These are phyloP conservation scores for Tolypocladium album DNA, from an alignment of 2,329 filamentous ascomycete species.

Conservation along the genomic window DNA sequence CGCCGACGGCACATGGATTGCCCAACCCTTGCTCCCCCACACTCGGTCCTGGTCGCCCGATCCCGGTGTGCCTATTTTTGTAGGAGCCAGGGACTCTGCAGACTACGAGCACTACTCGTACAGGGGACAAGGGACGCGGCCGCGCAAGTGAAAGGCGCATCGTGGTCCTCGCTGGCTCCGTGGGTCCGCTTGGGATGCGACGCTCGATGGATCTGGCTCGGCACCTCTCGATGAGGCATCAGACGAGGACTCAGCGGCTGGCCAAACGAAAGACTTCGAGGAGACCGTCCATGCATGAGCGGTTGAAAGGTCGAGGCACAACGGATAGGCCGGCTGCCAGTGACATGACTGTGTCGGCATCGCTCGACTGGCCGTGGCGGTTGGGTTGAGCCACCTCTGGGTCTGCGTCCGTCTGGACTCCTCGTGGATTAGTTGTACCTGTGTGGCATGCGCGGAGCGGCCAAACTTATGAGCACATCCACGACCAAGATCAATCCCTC, in stretches of 20 bases:
- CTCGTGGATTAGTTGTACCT: too few relatives aligned
- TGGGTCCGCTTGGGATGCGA: not conserved
- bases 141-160: not conserved
- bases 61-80: not conserved
- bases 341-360: not conserved
- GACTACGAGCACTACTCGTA: not conserved
- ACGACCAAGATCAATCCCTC: not conserved
- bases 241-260: not conserved
- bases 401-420: not conserved
- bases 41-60: not conserved
- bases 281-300: not conserved
- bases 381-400: not conserved
- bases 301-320: not conserved
- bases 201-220: not conserved
- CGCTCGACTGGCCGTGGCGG: not conserved
- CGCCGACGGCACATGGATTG: not conserved
- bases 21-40: not conserved
- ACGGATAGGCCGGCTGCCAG: not conserved
- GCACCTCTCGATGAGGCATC: not conserved
- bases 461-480: not conserved
- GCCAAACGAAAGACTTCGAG: not conserved
- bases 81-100: not conserved
- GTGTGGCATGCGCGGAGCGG: not conserved
- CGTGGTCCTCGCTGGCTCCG: not conserved
- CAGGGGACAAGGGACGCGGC: not conserved